Percentiles rank a stretch among this genome's conserved stretches.
Evolutionary conservation across 1,284 basidiomycete genomes (phyloP).

Genomic region (Omphalotus olearius): DNA sequence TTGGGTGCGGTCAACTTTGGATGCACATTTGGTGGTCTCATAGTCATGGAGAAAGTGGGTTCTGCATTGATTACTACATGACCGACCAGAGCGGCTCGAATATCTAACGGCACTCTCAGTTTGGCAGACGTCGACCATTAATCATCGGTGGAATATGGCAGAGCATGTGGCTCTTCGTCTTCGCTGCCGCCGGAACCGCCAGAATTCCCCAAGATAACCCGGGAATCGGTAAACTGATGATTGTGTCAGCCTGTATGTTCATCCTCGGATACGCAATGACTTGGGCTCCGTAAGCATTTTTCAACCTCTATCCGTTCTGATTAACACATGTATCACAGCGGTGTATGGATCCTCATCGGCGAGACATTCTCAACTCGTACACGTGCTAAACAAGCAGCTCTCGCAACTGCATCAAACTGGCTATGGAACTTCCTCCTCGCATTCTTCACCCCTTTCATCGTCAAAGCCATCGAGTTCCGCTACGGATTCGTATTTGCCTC

Average conservation of each 20-base stretch:
- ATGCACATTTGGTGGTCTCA: constrained; percentile 68
- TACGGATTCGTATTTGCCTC: constrained; percentile 75
- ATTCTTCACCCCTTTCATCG: constrained; percentile 74
- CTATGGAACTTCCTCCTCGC: constrained; percentile 73
- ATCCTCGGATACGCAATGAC: constrained; percentile 77
- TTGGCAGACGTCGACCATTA: constrained; percentile 57
- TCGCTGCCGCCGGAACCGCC: constrained; percentile 71
- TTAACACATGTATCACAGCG: constrained; percentile 24
- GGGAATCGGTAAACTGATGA: constrained; percentile 63
- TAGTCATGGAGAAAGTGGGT: constrained; percentile 60
- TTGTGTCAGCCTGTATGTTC: constrained; percentile 75
- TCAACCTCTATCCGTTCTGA: background rate
- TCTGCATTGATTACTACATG: background rate
- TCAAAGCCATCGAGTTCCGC: constrained; percentile 48
- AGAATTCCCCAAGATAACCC: constrained; percentile 47
- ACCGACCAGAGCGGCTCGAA: constrained; percentile 1
- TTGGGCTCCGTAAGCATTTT: constrained; percentile 53
- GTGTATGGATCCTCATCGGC: constrained; percentile 73
- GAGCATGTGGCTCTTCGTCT: constrained; percentile 72
- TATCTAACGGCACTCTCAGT: constrained; percentile 39
- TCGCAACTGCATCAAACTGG: constrained; percentile 62
- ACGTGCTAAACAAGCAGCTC: constrained; percentile 71
- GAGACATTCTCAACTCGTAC: constrained; percentile 77
- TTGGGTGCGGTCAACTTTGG: constrained; percentile 67
- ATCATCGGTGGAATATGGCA: constrained; percentile 75